A percentile compares a stretch with the other conserved stretches of the same genome.
Conservation (phyloP, 208 protist genomes). For the Trypanosoma melophagium region DNA sequence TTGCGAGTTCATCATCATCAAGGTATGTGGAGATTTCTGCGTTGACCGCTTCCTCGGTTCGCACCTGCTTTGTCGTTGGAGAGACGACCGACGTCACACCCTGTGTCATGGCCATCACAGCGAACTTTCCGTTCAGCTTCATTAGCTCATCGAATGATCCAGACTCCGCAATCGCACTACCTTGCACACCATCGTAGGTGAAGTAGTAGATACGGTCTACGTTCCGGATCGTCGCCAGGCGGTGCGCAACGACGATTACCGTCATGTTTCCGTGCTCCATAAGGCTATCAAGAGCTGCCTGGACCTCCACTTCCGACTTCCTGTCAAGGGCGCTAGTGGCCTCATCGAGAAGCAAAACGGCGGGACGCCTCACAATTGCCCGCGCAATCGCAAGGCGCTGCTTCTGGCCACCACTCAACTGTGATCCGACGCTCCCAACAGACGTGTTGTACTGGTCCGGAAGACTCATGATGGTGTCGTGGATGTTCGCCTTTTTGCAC, state of each 20-base stretch:
- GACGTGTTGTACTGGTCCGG: constrained; percentile 81
- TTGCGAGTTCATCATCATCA: constrained; percentile 42
- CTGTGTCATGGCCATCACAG: constrained; percentile 69
- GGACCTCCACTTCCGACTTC: constrained; percentile 88
- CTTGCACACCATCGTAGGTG: constrained; percentile 50
- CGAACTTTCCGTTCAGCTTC: constrained; percentile 44
- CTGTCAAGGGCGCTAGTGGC: constrained; percentile 89
- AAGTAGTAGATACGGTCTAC: constrained; percentile 89
- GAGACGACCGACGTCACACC: constrained; percentile 22
- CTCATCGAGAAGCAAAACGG: constrained; percentile 89
- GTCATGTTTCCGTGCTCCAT: constrained; percentile 68
- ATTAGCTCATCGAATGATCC: constrained; percentile 71
- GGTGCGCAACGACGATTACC: constrained; percentile 88
- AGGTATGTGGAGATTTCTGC: constrained; percentile 33
- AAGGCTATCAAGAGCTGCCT: constrained; percentile 65
- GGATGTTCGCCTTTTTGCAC: constrained; percentile 72
- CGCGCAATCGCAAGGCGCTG: constrained; percentile 90
- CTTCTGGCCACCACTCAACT: constrained; percentile 89
- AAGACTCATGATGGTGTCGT: constrained; percentile 83
- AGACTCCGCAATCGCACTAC: constrained; percentile 52
- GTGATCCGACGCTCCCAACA: constrained; percentile 81
- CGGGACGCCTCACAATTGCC: constrained; percentile 68
- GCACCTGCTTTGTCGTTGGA: constrained; percentile 8
- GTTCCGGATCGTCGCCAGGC: constrained; percentile 84
- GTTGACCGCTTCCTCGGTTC: constrained; percentile 7